These are phyloP conservation scores for Blepharisma japonicum DNA, from an alignment of 73 alveolate genomes.

Conservation along the genomic window DNA sequence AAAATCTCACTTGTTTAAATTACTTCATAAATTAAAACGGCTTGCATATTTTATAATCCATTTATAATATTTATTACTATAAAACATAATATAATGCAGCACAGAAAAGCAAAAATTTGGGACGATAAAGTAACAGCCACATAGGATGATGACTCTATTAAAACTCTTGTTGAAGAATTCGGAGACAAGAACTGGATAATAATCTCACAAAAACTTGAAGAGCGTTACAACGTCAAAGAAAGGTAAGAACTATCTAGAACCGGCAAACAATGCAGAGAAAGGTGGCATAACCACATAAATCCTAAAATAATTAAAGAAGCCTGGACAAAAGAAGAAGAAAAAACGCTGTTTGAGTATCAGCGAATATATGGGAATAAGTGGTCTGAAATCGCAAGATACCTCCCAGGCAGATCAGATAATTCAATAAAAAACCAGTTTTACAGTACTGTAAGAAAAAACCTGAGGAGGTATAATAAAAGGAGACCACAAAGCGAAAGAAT, in stretches of 20 bases:
- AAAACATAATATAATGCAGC: too few species aligned
- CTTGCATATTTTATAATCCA: too few species aligned
- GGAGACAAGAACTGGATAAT: too few species aligned
- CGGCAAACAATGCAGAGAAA: constrained; percentile 87
- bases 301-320: constrained; percentile 74
- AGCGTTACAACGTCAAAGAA: constrained; percentile 31
- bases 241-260: constrained; percentile 35
- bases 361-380: constrained; percentile 79
- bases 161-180: too few species aligned
- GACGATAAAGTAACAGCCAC: too few species aligned
- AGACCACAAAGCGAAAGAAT: too few species aligned
- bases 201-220: constrained; percentile 41
- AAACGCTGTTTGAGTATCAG: constrained; percentile 69
- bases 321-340: constrained; percentile 78
- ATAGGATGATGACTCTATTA: too few species aligned
- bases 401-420: constrained; percentile 82
- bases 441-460: constrained; percentile 72
- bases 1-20: too few species aligned
- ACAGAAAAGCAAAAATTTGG: too few species aligned
- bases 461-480: constrained; percentile 54
- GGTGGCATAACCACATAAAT: constrained; percentile 82
- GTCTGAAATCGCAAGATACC: constrained; percentile 74
- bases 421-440: constrained; percentile 79
- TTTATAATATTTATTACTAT: too few species aligned
- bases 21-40: too few species aligned